Evolutionary conservation across 257 asterid genomes (phyloP).

Genomic region (Cruciata laevipes): DNA sequence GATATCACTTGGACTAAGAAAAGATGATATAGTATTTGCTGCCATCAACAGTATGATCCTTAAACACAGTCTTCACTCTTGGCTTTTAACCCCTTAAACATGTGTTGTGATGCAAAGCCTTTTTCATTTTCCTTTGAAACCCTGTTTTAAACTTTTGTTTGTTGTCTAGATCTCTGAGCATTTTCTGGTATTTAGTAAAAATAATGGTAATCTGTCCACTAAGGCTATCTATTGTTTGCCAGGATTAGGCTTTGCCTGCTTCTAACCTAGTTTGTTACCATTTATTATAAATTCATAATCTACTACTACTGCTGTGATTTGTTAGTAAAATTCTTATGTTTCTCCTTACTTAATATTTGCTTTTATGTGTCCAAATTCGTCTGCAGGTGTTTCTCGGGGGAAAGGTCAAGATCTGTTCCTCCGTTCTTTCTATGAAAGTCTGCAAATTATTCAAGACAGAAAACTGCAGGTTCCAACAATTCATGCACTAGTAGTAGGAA

Average conservation of each 20-base stretch:
- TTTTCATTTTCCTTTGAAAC: not conserved
- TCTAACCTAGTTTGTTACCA: not conserved
- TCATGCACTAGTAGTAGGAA: constrained; percentile 86
- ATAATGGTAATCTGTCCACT: not conserved
- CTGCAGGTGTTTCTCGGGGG: constrained; percentile 92
- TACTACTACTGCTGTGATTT: not conserved
- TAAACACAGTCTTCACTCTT: not conserved
- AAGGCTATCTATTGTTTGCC: not conserved
- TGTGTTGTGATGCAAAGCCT: no score
- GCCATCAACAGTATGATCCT: constrained; percentile 75
- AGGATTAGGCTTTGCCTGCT: not conserved
- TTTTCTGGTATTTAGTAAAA: not conserved
- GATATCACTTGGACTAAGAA: constrained; percentile 81
- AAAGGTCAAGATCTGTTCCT: constrained; percentile 96
- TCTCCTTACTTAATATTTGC: not conserved
- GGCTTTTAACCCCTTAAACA: no score
- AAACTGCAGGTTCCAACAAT: constrained; percentile 60
- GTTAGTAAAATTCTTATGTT: not conserved
- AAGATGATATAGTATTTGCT: constrained; percentile 76
- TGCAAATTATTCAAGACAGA: constrained; percentile 56
- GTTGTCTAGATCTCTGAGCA: not conserved
- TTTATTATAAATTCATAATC: not conserved
- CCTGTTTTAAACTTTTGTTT: not conserved
- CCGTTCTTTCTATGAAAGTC: constrained; percentile 64
- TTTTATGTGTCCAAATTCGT: not conserved